phyloP scores from a whole-genome alignment of 1,139 yeast species.

The Nadsonia commutata region DNA sequence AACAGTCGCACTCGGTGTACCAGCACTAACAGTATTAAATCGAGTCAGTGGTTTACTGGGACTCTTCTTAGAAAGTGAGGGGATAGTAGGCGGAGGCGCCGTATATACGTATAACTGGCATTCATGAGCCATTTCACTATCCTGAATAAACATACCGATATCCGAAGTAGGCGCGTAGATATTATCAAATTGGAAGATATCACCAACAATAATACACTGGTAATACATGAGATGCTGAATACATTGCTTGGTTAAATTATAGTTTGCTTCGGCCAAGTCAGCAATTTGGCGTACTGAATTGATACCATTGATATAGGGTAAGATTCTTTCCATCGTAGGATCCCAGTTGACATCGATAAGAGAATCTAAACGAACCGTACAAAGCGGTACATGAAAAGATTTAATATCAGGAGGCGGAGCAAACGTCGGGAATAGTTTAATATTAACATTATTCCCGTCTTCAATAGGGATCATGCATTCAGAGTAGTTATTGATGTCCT shows the following conservation, averaged over 20 bases:
- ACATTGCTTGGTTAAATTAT: conserved; percentile 65
- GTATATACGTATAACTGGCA: conserved; percentile 62
- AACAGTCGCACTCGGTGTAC: not conserved
- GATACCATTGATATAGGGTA: conserved; percentile 78
- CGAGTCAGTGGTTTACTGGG: conserved; percentile 1
- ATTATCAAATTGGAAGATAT: conserved; percentile 78
- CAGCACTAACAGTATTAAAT: not conserved
- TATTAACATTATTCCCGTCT: conserved; percentile 77
- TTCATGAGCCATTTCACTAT: conserved; percentile 57
- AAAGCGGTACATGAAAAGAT: conserved; percentile 72
- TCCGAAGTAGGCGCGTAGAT: conserved; percentile 81
- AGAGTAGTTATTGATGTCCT: conserved; percentile 85
- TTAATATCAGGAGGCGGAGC: conserved; percentile 71
- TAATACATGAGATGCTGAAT: conserved; percentile 86
- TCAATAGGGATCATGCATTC: conserved; percentile 93
- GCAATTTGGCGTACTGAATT: conserved; percentile 71
- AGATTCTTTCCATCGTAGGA: conserved; percentile 80
- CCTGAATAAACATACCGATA: conserved; percentile 51
- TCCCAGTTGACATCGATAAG: conserved; percentile 91
- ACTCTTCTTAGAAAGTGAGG: not conserved
- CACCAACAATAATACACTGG: conserved; percentile 67
- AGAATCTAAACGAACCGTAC: conserved; percentile 56
- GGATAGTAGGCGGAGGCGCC: not conserved
- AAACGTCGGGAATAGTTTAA: conserved; percentile 73
- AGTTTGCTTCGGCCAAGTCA: conserved; percentile 69